Base-by-base conservation (phyloP, 169 alveolate genomes). In the Plasmodium chabaudi region DNA sequence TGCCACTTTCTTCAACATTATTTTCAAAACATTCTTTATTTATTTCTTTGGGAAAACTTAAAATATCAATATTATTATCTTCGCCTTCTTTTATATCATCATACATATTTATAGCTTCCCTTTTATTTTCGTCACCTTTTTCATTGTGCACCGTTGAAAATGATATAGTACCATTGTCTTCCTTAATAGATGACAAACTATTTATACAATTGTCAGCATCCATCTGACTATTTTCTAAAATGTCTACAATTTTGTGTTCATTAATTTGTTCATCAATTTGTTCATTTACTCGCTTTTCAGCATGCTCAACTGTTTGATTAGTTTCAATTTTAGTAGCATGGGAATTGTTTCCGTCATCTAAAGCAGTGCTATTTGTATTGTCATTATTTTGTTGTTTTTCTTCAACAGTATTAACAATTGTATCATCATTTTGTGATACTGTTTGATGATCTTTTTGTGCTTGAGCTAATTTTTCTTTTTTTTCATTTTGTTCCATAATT, bases 401-500 rank as follows among this genome's bases (percentile, higher is more conserved):
- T 34, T 34, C 42, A 34, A 34, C 0, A 0, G 4, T 57, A 2
- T n/a, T 15, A n/a, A 15, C 9, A n/a, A 9, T 12, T 19, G 7
- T 9, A 57, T 15, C 4, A 12, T 57, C 9, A n/a, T 12, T 19
- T 19, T 5, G n/a, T 57, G 12, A 1, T 6, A n/a, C 47, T 47
- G 44, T 15, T 9, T n/a, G 44, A 23, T 34, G n/a, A 42, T 44
- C 17, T 5, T 15, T 57, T 10, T 9, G 25, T 9, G 10, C 71
- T 9, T 61, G 49, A 27, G 21, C 5, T 7, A 27, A 1, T 17
- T 12, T 7, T 19, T 79, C 82, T 34, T 79, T 79, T 59, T 67
- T 79, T 61, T 27, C 59, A 65, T 49, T 79, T 55, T 79, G 39
- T 46, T 79, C 84, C 42, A 34, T 34, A 39, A 79, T 79, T 27